phyloP scores from a whole-genome alignment of 768 basidiomycete genomes.

The Pisolithus sp. region DNA sequence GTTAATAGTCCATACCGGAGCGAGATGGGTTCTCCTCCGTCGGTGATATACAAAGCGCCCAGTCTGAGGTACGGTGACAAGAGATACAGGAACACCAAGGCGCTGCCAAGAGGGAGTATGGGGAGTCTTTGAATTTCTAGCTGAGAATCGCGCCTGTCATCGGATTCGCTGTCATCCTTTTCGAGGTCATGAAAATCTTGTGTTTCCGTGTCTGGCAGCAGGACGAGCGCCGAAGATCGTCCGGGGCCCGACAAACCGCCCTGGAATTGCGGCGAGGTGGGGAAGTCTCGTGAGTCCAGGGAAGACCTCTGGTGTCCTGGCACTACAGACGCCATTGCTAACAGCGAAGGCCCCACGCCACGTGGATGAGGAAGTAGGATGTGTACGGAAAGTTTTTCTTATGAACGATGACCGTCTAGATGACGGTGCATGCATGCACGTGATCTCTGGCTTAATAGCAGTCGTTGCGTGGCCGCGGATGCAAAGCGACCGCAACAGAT shows the following conservation, averaged over 20 bases:
- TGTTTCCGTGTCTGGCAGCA: constrained; percentile 52
- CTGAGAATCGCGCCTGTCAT: constrained; percentile 29
- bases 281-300: not conserved
- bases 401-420: no score
- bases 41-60: constrained; percentile 59
- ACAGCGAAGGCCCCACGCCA: no score
- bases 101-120: constrained; percentile 48
- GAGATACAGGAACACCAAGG: constrained; percentile 62
- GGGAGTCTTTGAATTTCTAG: constrained; percentile 4
- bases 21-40: constrained; percentile 32
- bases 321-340: constrained; percentile 6
- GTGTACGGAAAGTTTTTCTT: no score
- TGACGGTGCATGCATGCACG: no score
- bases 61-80: constrained; percentile 63
- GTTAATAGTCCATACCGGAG: constrained; percentile 45
- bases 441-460: no score
- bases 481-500: no score
- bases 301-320: constrained; percentile 6
- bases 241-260: constrained; percentile 23
- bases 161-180: constrained; percentile 35
- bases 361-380: no score
- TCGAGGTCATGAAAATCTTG: constrained; percentile 25
- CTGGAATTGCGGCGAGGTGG: not conserved
- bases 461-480: no score
- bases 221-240: constrained; percentile 53